Evolutionary conservation across 257 asterid species (phyloP), one percentile per base, ranked within the genome.

Genomic region (Nemophila menziesii): DNA sequence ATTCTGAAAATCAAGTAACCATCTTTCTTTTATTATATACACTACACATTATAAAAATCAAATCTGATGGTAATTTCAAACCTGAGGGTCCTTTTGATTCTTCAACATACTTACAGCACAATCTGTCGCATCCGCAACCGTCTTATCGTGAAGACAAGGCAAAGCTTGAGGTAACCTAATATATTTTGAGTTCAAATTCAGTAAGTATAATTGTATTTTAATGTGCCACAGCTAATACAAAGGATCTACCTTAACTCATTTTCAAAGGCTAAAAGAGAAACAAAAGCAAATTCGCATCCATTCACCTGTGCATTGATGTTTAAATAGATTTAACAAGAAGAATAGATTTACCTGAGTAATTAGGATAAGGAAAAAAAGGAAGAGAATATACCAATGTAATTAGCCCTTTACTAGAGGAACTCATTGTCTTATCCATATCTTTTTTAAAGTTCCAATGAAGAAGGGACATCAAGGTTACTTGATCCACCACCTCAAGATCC

Each of bases 401-500:
- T 59, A 61, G 82, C 48, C 92, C 92, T 39, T 73, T 67, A 34
- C 68, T 87, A 51, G 86, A 79, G 62, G 89, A 66, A 63, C 93
- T 76, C 74, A 85, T 70, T 24, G 82, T 74, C 77, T 73, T 90
- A 45, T 69, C 78, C 94, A 90, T 77, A 51, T 67, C 74, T 49
- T 62, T 71, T 71, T 77, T 81, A 70, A 73, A 81, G 56, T 73
- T 81, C 96, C 98, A 90, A 63, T 93, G 61, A 43, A 90, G 75
- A 46, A 72, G 37, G 49, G 85, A 63, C 68, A 56, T 70, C 68
- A 90, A 56, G 51, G 96, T 74, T 51, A 83, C 74, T 57, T 55
- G 69, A 26, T 89, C 85, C 58, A 85, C 39, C 58, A 66, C 52
- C 52, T 63, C 39, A 48, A 90, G 75, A 41, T 79, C 87, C 43